phyloP scores from a whole-genome alignment of 805 yeast species.

The Pichia nakasei region DNA sequence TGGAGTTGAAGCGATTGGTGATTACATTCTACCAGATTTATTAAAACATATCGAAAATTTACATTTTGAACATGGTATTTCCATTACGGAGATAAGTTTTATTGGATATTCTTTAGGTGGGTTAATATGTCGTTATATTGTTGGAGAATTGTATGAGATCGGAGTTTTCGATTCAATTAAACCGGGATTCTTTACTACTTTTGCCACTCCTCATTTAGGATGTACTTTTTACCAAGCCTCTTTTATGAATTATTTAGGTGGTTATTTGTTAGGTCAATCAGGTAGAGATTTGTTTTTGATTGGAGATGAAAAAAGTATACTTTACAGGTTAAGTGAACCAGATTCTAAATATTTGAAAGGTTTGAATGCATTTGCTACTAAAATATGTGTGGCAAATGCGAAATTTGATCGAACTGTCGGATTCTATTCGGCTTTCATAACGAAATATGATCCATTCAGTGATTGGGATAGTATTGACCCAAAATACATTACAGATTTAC shows the following conservation, averaged over 20 bases:
- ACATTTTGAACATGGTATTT: constrained; percentile 24
- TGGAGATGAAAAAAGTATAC: constrained; percentile 34
- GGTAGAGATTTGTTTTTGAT: constrained; percentile 66
- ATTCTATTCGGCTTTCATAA: constrained; percentile 73
- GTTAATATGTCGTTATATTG: constrained; percentile 65
- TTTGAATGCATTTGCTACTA: constrained; percentile 44
- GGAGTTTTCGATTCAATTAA: constrained; percentile 46
- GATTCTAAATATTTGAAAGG: constrained; percentile 44
- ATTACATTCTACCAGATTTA: constrained; percentile 62
- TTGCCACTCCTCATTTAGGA: constrained; percentile 78
- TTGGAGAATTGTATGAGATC: constrained; percentile 40
- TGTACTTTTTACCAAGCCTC: constrained; percentile 36
- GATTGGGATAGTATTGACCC: constrained; percentile 40
- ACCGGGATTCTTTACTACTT: constrained; percentile 57
- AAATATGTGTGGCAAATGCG: constrained; percentile 62
- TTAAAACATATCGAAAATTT: constrained; percentile 32
- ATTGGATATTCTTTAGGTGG: constrained; percentile 92
- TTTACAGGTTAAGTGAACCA: constrained; percentile 48
- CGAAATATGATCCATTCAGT: constrained; percentile 66
- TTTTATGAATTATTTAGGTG: constrained; percentile 43
- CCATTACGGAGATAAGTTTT: constrained; percentile 52
- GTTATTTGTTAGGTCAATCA: constrained; percentile 50
- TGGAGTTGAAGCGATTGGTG: constrained; percentile 69
- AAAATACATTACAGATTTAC: constrained; percentile 38
- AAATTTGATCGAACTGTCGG: constrained; percentile 82